Evolutionary conservation across 2,329 filamentous ascomycete genomes (phyloP).

Genomic region (Diaporthe vaccinii): DNA sequence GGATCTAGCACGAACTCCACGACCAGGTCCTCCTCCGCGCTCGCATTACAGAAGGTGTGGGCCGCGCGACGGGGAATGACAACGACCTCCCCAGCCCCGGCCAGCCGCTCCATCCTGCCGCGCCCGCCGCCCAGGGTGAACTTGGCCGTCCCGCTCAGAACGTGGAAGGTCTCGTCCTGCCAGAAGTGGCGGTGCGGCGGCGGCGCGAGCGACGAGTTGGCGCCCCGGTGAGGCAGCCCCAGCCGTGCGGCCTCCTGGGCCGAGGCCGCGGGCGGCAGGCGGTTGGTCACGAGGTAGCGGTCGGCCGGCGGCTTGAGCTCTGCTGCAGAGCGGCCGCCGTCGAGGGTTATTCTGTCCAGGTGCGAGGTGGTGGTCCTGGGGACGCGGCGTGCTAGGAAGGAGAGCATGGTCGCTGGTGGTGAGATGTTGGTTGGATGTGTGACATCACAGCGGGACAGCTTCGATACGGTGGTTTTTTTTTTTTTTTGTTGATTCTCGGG

Average conservation of each 20-base stretch:
- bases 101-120: background rate
- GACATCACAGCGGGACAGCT: background rate
- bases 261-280: slow-evolving; percentile 32
- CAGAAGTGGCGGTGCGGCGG: slow-evolving; percentile 33
- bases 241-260: background rate
- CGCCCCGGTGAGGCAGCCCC: background rate
- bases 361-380: slow-evolving; percentile 33
- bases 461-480: background rate
- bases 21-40: slow-evolving; percentile 21
- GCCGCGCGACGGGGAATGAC: slow-evolving; percentile 26
- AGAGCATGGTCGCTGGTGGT: slow-evolving; percentile 21
- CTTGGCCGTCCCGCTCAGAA: slow-evolving; percentile 22
- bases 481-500: background rate
- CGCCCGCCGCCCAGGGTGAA: slow-evolving; percentile 21
- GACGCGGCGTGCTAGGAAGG: slow-evolving; percentile 33
- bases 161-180: slow-evolving; percentile 37
- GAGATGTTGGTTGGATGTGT: background rate
- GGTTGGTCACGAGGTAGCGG: slow-evolving; percentile 38
- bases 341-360: slow-evolving; percentile 20
- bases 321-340: slow-evolving; percentile 32
- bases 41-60: slow-evolving; percentile 40
- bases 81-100: slow-evolving; percentile 26
- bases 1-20: slow-evolving; percentile 39
- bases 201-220: slow-evolving; percentile 34
- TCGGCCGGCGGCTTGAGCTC: slow-evolving; percentile 25